Conservation (phyloP, 2,329 filamentous ascomycete genomes). For the Venturia oleaginea region DNA sequence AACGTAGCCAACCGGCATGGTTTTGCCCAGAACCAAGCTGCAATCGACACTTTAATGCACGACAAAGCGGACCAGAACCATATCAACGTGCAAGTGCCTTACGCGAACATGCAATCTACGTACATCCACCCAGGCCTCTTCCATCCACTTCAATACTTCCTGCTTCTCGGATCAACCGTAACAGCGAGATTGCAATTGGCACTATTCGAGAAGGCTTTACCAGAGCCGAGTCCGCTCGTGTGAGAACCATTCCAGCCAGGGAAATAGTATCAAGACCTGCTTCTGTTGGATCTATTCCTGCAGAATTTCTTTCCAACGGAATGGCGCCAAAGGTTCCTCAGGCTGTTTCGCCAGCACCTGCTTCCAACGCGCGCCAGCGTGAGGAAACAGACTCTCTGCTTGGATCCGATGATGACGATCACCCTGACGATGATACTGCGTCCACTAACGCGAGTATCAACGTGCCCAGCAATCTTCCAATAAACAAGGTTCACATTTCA, state of each 20-base stretch:
- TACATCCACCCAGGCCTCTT: background rate
- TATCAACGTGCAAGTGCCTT: background rate
- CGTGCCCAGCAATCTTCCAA: background rate
- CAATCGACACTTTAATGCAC: background rate
- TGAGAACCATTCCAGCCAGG: background rate
- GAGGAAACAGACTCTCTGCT: background rate
- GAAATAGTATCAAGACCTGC: background rate
- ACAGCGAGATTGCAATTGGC: background rate
- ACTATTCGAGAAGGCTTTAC: background rate
- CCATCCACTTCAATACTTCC: background rate
- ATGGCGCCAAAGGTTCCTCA: background rate
- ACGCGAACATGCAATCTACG: background rate
- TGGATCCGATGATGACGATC: background rate
- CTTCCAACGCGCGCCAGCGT: background rate
- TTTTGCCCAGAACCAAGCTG: background rate
- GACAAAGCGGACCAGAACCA: background rate
- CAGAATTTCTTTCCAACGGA: background rate
- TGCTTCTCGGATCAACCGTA: background rate
- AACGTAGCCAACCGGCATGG: background rate
- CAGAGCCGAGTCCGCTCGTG: background rate
- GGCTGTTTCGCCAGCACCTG: background rate
- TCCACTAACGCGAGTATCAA: background rate
- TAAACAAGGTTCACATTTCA: background rate
- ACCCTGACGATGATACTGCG: background rate
- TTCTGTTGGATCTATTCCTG: background rate